Evolutionary conservation across 768 basidiomycete genomes (phyloP).

Genomic region (Termitomyces sp.): DNA sequence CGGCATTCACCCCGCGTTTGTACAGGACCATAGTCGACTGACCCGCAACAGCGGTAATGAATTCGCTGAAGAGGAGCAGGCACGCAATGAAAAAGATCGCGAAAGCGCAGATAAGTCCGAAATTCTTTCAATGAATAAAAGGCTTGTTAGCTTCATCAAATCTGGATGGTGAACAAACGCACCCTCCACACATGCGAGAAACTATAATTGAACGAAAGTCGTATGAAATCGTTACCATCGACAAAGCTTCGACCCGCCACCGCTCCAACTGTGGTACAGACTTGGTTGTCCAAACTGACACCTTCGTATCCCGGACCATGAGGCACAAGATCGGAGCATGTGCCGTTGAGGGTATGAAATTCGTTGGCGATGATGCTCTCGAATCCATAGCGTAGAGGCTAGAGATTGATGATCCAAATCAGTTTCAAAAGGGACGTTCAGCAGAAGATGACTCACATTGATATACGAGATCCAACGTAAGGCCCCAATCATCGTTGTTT

Average conservation of each 20-base stretch:
- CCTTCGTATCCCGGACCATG: slow-evolving; percentile 57
- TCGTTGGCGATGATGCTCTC: slow-evolving; percentile 77
- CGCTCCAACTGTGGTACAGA: slow-evolving; percentile 69
- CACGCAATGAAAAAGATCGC: slow-evolving; percentile 50
- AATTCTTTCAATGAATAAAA: slow-evolving; percentile 34
- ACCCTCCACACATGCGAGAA: slow-evolving; percentile 39
- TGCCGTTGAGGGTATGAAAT: slow-evolving; percentile 64
- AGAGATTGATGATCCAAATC: slow-evolving; percentile 13
- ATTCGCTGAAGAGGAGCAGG: slow-evolving; percentile 57
- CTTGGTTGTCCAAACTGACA: slow-evolving; percentile 57
- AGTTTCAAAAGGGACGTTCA: not conserved
- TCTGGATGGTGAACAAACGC: slow-evolving; percentile 8
- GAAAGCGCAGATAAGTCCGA: slow-evolving; percentile 67
- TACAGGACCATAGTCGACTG: slow-evolving; percentile 49
- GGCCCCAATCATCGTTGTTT: slow-evolving; percentile 60
- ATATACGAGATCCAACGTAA: slow-evolving; percentile 63
- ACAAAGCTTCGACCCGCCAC: slow-evolving; percentile 55
- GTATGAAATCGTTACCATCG: slow-evolving; percentile 47
- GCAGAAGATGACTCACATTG: slow-evolving; percentile 33
- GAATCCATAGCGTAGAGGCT: slow-evolving; percentile 71
- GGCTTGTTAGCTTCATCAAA: not conserved
- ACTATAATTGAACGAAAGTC: slow-evolving; percentile 42
- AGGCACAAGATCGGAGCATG: slow-evolving; percentile 55
- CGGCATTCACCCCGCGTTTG: slow-evolving; percentile 47
- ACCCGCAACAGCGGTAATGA: slow-evolving; percentile 32